phyloP scores from a whole-genome alignment of 2,329 filamentous ascomycete species.

The Aspergillus ochraceus region DNA sequence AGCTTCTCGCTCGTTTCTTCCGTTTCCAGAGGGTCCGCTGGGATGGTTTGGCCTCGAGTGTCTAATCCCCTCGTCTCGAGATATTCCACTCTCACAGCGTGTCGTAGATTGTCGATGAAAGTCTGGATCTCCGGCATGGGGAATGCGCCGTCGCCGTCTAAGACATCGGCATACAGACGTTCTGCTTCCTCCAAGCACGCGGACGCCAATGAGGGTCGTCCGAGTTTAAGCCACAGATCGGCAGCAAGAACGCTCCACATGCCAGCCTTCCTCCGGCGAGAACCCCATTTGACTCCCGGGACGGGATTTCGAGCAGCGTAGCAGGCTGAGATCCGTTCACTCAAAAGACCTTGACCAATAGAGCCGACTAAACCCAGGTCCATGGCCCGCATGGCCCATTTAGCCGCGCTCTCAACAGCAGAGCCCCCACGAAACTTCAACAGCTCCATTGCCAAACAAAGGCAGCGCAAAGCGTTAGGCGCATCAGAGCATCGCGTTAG shows the following conservation, averaged over 20 bases:
- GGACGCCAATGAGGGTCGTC: constrained; percentile 75
- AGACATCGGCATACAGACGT: constrained; percentile 50
- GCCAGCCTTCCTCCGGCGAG: constrained; percentile 77
- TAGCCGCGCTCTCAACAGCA: constrained; percentile 80
- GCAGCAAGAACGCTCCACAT: constrained; percentile 84
- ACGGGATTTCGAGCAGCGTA: constrained; percentile 72
- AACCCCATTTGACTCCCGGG: constrained; percentile 67
- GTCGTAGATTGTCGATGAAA: constrained; percentile 45
- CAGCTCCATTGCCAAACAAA: constrained; percentile 77
- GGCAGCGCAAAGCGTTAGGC: constrained; percentile 76
- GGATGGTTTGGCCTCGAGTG: constrained; percentile 29
- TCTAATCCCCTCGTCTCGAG: constrained; percentile 44
- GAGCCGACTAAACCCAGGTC: constrained; percentile 74
- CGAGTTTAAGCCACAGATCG: constrained; percentile 77
- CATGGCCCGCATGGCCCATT: constrained; percentile 78
- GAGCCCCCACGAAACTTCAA: constrained; percentile 76
- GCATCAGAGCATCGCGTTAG: constrained; percentile 77
- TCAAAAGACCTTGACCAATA: constrained; percentile 78
- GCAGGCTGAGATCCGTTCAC: constrained; percentile 81
- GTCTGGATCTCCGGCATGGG: constrained; percentile 55
- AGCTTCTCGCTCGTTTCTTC: constrained; percentile 56
- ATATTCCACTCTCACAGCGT: constrained; percentile 44
- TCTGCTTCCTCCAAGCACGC: constrained; percentile 71
- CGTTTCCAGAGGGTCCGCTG: constrained; percentile 30
- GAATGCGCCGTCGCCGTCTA: constrained; percentile 41